Base-by-base conservation (phyloP, 306 rosid genomes). In the Leucaena leucocephala region DNA sequence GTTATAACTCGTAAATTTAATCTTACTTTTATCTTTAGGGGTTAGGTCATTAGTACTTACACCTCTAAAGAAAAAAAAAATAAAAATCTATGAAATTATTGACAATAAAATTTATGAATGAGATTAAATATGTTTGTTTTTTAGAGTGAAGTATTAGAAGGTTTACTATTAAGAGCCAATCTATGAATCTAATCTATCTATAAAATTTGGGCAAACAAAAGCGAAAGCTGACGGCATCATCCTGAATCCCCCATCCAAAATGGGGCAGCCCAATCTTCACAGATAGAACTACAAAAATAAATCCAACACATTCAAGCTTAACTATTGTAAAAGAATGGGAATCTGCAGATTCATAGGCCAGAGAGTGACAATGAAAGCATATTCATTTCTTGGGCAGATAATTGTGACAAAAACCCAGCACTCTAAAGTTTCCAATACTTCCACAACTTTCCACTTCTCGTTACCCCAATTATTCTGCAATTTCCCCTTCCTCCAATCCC, bases 401-500 rank as follows among this genome's bases (percentile, higher is more conserved):
- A 40, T 36, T 38, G 54, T 21, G 44, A 39, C 74, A 14, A 5
- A 52, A 77, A 9, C 7, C 11, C 12, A 67, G 36, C 50, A 52
- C 27, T 27, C 27, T 21, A 57, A 62, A 34, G 52, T 39, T 68
- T 74, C 39, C 59, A 68, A 66, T 48, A 68, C 45, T 75, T 33
- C 42, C 77, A 61, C 50, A 42, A 59, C 78, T 61, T 63, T 33
- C 71, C 49, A 45, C 58, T 73, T 80, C 66, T 21, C 65, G 49
- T 14, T 76, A 82, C 58, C 63, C 48, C 75, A 72, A 68, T 80
- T 82, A 95, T 49, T 92, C 90, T 55, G 33, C 59, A 79, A 92
- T 92, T 88, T 95, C 96, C 72, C 98, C 98, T 81, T 92, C 98
- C 89, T 91, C 97, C 77, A 91, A 72, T 43, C 88, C 97, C 48